A percentile compares a stretch with the other conserved stretches of the same genome.
phyloP scores from a whole-genome alignment of 2,329 filamentous ascomycete species.

The Neonectria hederae region DNA sequence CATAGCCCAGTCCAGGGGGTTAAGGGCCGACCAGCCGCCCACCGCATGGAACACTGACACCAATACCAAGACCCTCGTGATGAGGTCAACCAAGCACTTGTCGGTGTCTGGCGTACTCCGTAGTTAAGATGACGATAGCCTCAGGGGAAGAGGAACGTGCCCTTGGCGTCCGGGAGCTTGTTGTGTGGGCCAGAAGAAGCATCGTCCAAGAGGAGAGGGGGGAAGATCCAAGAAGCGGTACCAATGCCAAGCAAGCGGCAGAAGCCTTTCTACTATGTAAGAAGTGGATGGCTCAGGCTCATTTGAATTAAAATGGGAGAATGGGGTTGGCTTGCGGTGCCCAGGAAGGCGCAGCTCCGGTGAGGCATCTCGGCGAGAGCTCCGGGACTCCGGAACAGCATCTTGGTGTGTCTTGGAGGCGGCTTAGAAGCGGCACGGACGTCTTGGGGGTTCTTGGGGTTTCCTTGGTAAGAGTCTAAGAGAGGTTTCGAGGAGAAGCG shows the following conservation, averaged over 20 bases:
- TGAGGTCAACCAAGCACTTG: neutral
- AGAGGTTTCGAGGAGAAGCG: neutral
- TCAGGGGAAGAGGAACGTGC: neutral
- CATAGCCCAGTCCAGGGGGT: neutral
- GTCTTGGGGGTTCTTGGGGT: neutral
- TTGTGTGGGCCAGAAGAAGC: neutral
- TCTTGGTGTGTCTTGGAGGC: conserved; percentile 2
- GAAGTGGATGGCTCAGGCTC: neutral
- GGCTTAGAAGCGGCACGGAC: neutral
- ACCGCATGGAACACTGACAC: neutral
- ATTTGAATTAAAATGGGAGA: neutral
- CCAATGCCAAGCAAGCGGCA: neutral
- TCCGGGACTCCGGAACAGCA: neutral
- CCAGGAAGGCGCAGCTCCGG: conserved; percentile 5
- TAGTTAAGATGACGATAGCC: conserved; percentile 11
- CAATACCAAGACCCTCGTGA: neutral
- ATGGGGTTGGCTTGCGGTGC: neutral
- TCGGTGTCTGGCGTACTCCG: neutral
- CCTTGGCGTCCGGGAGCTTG: conserved; percentile 1
- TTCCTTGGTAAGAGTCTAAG: neutral
- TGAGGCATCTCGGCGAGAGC: neutral
- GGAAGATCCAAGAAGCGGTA: neutral
- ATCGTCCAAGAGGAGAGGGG: neutral
- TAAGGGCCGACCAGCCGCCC: neutral
- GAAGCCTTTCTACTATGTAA: neutral